Conservation (phyloP, 2,329 filamentous ascomycete genomes). For the Clarireedia hainanense region DNA sequence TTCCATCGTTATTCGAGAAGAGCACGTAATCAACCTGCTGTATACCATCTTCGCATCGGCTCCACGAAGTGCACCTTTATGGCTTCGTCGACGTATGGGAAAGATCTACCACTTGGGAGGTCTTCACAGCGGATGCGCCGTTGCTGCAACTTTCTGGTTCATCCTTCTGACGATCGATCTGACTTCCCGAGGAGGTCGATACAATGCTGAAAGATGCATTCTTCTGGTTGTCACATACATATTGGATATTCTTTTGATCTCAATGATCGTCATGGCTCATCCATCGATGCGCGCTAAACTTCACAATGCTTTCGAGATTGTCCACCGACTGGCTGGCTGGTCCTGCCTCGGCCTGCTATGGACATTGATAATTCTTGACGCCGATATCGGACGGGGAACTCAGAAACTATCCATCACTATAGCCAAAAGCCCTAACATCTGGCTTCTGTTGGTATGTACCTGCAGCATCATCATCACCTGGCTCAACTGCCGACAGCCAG, state of each 20-base stretch:
- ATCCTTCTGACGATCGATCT: conserved; percentile 31
- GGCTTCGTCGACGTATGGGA: conserved; percentile 38
- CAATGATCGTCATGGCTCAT: conserved; percentile 55
- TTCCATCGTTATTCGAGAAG: conserved; percentile 46
- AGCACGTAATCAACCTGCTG: conserved; percentile 43
- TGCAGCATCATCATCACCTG: conserved; percentile 63
- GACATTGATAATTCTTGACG: conserved; percentile 49
- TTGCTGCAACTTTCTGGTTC: conserved; percentile 42
- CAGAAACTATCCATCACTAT: conserved; percentile 30
- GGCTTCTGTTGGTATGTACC: conserved; percentile 60
- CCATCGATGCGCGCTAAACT: conserved; percentile 53
- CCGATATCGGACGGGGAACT: conserved; percentile 34
- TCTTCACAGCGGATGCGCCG: conserved; percentile 42
- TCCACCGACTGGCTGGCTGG: conserved; percentile 71
- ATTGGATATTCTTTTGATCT: conserved; percentile 47
- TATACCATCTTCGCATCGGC: conserved; percentile 40
- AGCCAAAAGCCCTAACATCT: conserved; percentile 48
- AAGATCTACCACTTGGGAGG: conserved; percentile 48
- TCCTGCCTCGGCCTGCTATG: conserved; percentile 57
- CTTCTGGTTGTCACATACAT: conserved; percentile 45
- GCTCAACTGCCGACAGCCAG: conserved; percentile 60
- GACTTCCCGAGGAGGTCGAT: conserved; percentile 18
- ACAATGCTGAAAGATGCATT: conserved; percentile 37
- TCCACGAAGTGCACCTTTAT: conserved; percentile 38
- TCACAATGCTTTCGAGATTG: conserved; percentile 64